A percentile compares a stretch with the other conserved stretches of the same genome.
These are phyloP conservation scores for Aeschynomene evenia DNA, from an alignment of 306 rosid genomes.

Conservation along the genomic window DNA sequence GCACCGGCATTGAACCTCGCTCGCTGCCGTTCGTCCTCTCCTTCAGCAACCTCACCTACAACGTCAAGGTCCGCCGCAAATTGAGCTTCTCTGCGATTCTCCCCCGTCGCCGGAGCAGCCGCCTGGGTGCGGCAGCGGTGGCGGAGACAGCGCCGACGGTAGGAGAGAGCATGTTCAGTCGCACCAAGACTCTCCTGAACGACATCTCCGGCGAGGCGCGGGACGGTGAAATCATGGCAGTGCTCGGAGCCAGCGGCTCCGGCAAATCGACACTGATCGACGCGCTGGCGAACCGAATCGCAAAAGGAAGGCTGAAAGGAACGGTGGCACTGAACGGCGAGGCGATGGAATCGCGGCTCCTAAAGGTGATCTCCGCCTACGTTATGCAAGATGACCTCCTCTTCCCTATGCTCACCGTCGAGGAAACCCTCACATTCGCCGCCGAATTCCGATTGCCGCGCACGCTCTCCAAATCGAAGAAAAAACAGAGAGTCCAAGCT, in stretches of 20 bases:
- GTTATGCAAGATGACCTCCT: constrained; percentile 96
- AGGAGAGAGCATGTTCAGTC: constrained; percentile 45
- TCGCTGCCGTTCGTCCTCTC: constrained; percentile 72
- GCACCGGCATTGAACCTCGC: constrained; percentile 44
- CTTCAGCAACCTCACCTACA: constrained; percentile 71
- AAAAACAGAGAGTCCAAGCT: constrained; percentile 71
- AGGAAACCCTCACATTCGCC: constrained; percentile 86
- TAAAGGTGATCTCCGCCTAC: constrained; percentile 87
- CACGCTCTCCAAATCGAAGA: constrained; percentile 72
- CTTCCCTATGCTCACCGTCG: constrained; percentile 97
- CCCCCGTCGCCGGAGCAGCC: neutral
- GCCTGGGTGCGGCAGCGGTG: constrained; percentile 21
- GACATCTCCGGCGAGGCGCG: constrained; percentile 88
- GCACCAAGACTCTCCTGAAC: constrained; percentile 66
- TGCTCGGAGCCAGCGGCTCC: constrained; percentile 92
- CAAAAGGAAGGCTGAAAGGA: constrained; percentile 86
- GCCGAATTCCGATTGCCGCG: constrained; percentile 89
- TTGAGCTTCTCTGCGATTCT: constrained; percentile 36
- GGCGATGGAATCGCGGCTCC: constrained; percentile 60
- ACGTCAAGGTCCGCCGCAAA: constrained; percentile 62
- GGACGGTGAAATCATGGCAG: constrained; percentile 89
- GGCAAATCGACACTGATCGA: constrained; percentile 93
- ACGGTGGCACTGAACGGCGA: constrained; percentile 74
- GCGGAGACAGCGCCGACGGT: constrained; percentile 18
- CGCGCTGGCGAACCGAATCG: constrained; percentile 82